Percentiles rank a stretch among this genome's conserved stretches.
These are phyloP conservation scores for Zymoseptoria brevis DNA, from an alignment of 2,329 filamentous ascomycete species.

Conservation along the genomic window DNA sequence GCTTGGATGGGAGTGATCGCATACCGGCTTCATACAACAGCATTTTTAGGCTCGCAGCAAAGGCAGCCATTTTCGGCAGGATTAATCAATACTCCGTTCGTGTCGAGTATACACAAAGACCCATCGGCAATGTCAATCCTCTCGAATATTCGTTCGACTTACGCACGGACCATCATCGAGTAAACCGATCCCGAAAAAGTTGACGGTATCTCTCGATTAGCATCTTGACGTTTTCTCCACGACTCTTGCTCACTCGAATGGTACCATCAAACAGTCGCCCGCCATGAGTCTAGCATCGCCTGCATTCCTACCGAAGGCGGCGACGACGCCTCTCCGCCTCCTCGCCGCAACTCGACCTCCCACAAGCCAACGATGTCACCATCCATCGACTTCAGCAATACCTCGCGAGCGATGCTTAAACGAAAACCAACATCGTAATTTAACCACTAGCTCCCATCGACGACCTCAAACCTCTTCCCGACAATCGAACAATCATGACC, in stretches of 20 bases:
- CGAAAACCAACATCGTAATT: constrained; percentile 11
- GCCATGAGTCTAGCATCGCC: constrained; percentile 32
- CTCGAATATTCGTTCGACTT: background rate
- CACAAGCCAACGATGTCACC: constrained; percentile 15
- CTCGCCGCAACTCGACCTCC: constrained; percentile 25
- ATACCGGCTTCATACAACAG: background rate
- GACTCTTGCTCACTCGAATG: background rate
- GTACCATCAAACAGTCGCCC: background rate
- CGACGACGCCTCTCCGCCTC: constrained; percentile 26
- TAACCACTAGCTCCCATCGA: constrained; percentile 9
- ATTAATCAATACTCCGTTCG: background rate
- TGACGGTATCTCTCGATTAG: background rate
- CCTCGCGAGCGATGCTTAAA: constrained; percentile 3
- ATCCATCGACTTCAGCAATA: constrained; percentile 1
- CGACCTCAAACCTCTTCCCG: background rate
- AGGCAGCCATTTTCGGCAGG: background rate
- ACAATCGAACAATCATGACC: constrained; percentile 20
- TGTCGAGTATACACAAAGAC: background rate
- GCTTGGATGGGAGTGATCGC: background rate
- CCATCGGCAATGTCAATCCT: background rate
- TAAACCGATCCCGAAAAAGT: background rate
- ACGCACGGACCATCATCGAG: background rate
- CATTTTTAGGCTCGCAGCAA: background rate
- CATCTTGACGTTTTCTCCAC: background rate
- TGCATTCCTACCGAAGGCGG: constrained; percentile 27